phyloP scores from a whole-genome alignment of 495 filamentous ascomycete species.

The Penicillium verhagenii region DNA sequence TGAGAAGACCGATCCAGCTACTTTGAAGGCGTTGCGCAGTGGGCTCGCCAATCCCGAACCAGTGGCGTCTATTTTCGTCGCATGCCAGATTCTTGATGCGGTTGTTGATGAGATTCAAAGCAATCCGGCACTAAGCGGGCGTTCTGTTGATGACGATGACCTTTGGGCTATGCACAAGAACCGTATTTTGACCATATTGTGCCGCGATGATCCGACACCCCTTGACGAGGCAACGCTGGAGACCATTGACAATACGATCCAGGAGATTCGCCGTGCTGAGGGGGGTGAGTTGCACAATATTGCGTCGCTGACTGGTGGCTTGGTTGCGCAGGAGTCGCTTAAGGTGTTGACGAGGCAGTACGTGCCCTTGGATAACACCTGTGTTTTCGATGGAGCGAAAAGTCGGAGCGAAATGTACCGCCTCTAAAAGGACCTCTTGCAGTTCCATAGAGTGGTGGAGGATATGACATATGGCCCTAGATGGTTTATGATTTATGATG shows the following conservation, averaged over 20 bases:
- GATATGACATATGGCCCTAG: not conserved
- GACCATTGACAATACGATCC: slow-evolving; percentile 52
- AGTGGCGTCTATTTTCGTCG: slow-evolving; percentile 75
- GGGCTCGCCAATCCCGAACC: slow-evolving; percentile 49
- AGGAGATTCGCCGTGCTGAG: slow-evolving; percentile 71
- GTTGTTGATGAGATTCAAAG: slow-evolving; percentile 45
- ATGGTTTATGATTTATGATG: slow-evolving; percentile 8
- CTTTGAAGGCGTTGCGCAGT: slow-evolving; percentile 33
- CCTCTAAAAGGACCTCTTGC: slow-evolving; percentile 24
- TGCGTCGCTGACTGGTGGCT: slow-evolving; percentile 82
- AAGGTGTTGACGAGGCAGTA: slow-evolving; percentile 98
- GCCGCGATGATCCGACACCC: slow-evolving; percentile 48
- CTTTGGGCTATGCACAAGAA: slow-evolving; percentile 45
- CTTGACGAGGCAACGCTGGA: slow-evolving; percentile 35
- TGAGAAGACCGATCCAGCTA: slow-evolving; percentile 29
- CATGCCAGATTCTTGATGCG: slow-evolving; percentile 63
- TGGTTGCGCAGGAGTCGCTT: slow-evolving; percentile 93
- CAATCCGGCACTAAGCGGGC: slow-evolving; percentile 8
- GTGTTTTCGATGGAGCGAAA: slow-evolving; percentile 84
- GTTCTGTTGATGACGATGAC: slow-evolving; percentile 35
- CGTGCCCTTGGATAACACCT: slow-evolving; percentile 89
- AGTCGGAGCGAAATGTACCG: slow-evolving; percentile 71
- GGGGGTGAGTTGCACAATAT: slow-evolving; percentile 94
- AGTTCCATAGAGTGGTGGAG: not conserved
- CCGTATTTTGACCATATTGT: slow-evolving; percentile 39